These are phyloP conservation scores for Arthrinium phaeospermum DNA, from an alignment of 2,329 filamentous ascomycete species.

Conservation along the genomic window DNA sequence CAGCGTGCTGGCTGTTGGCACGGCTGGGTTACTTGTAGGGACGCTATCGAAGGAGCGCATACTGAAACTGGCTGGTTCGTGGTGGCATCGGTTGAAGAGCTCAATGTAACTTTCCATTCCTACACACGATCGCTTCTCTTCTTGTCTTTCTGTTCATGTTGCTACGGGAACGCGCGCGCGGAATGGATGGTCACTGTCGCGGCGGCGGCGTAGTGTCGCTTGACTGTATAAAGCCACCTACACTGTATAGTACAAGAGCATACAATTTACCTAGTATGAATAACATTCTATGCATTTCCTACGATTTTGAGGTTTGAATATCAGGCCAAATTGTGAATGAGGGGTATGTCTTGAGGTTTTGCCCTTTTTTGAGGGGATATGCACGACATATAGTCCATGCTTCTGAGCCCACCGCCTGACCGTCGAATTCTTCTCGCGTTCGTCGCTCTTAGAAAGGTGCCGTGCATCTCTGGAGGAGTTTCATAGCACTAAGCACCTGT, in stretches of 20 bases:
- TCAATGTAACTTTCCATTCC: background rate
- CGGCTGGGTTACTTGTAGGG: constrained; percentile 18
- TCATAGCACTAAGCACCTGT: background rate
- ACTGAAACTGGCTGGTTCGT: background rate
- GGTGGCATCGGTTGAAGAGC: background rate
- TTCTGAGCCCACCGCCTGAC: background rate
- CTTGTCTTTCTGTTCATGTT: background rate
- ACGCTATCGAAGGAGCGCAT: constrained; percentile 19
- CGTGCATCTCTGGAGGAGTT: background rate
- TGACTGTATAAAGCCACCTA: background rate
- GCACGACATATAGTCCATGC: background rate
- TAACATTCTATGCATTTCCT: background rate
- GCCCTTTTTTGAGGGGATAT: background rate
- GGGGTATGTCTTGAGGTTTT: background rate
- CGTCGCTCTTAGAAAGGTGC: background rate
- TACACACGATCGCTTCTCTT: background rate
- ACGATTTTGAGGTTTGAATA: background rate
- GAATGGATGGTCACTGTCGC: background rate
- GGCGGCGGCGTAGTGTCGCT: background rate
- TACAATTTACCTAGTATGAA: background rate
- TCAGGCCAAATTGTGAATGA: background rate
- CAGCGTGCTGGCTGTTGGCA: constrained; percentile 22
- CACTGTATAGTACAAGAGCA: constrained; percentile 12
- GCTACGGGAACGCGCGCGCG: background rate
- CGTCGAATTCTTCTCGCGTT: background rate